Percentiles rank a stretch among this genome's conserved stretches.
Conservation (phyloP, 352 stramenopile species). For the Phytophthora tubulina region DNA sequence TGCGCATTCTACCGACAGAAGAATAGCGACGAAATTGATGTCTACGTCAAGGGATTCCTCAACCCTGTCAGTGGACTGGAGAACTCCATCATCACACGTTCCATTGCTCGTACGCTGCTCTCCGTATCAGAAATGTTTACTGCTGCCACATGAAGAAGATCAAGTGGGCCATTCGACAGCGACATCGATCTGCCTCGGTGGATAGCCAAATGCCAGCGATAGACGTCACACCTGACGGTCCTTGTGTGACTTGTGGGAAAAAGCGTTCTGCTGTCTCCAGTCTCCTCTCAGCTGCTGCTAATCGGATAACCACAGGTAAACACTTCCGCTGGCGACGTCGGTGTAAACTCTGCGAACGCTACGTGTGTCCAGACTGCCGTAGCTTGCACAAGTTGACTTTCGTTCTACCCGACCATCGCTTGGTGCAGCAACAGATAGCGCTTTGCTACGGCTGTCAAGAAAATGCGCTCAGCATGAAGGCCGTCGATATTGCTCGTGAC, state of each 20-base stretch:
- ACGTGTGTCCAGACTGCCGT: conserved; percentile 61
- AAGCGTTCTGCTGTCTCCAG: conserved; percentile 38
- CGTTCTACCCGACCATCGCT: conserved; percentile 39
- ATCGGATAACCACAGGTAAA: conserved; percentile 17
- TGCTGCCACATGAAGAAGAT: conserved; percentile 57
- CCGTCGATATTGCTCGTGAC: conserved; percentile 38
- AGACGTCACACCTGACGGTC: conserved; percentile 29
- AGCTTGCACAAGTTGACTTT: conserved; percentile 51
- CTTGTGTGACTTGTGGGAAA: conserved; percentile 39
- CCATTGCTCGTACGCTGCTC: conserved; percentile 35
- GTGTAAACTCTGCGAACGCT: conserved; percentile 54
- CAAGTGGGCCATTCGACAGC: conserved; percentile 38
- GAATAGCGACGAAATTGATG: conserved; percentile 38
- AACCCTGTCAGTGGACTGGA: conserved; percentile 45
- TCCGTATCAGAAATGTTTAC: conserved; percentile 41
- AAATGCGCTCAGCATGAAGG: conserved; percentile 35
- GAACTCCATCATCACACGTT: conserved; percentile 48
- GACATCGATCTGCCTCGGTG: conserved; percentile 26
- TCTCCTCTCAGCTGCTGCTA: conserved; percentile 24
- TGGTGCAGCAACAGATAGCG: conserved; percentile 40
- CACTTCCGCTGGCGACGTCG: conserved; percentile 27
- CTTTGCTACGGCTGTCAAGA: conserved; percentile 36
- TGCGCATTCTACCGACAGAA: conserved; percentile 50
- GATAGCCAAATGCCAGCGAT: conserved; percentile 29
- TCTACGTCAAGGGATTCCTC: conserved; percentile 47